These are phyloP conservation scores for Penicillium sp. DNA, from an alignment of 2,329 filamentous ascomycete species.

Conservation along the genomic window DNA sequence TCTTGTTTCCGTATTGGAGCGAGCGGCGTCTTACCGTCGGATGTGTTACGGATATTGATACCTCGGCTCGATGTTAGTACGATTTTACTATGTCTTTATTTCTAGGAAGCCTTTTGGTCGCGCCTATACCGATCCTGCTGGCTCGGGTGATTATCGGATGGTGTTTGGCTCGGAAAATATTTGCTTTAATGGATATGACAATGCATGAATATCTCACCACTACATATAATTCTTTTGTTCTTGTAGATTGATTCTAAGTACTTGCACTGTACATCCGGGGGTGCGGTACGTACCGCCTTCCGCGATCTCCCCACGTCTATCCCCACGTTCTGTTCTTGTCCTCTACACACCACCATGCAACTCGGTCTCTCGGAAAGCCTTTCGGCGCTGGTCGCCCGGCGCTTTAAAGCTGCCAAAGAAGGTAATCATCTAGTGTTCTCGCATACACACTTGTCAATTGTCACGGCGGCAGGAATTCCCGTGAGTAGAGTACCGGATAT, in stretches of 20 bases:
- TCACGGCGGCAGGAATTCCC: slow-evolving; percentile 35
- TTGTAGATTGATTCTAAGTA: not conserved
- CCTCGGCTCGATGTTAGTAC: slow-evolving; percentile 14
- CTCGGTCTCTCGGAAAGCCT: slow-evolving; percentile 38
- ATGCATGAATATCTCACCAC: not conserved
- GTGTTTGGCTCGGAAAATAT: slow-evolving; percentile 6
- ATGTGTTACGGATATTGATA: slow-evolving; percentile 21
- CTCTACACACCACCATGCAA: slow-evolving; percentile 29
- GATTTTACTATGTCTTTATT: slow-evolving; percentile 6
- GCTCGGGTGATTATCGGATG: slow-evolving; percentile 3
- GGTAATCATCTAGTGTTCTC: slow-evolving; percentile 41
- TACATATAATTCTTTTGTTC: not conserved
- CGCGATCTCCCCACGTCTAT: slow-evolving; percentile 3
- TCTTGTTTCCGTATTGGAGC: slow-evolving; percentile 24
- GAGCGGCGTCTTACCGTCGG: slow-evolving; percentile 20
- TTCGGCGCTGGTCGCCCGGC: slow-evolving; percentile 35
- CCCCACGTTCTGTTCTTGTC: not conserved
- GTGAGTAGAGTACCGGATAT: slow-evolving; percentile 23
- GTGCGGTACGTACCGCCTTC: not conserved
- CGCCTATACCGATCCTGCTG: slow-evolving; percentile 7
- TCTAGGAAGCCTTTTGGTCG: not conserved
- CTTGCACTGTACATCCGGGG: no score
- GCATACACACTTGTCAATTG: slow-evolving; percentile 39
- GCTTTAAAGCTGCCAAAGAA: slow-evolving; percentile 39
- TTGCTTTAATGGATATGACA: slow-evolving; percentile 1